phyloP scores from a whole-genome alignment of 1,284 basidiomycete genomes.

The Ustilago shanxiensis region DNA sequence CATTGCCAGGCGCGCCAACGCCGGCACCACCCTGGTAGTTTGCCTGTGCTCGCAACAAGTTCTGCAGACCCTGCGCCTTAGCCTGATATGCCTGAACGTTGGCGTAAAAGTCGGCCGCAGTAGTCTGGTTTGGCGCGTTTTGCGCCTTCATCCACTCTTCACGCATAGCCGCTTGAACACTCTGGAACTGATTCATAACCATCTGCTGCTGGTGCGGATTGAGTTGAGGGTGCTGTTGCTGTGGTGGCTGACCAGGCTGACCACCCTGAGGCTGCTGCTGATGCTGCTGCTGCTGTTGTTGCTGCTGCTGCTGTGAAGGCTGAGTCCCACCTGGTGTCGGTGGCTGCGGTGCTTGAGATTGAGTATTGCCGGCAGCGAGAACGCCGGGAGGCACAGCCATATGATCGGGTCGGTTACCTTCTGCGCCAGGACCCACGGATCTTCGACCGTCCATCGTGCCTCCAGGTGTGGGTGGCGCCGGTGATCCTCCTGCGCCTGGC shows the following conservation, averaged over 20 bases:
- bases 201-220: slow-evolving; percentile 63
- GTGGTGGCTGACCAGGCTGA: slow-evolving; percentile 32
- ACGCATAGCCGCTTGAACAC: slow-evolving; percentile 58
- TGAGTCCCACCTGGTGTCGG: slow-evolving; percentile 30
- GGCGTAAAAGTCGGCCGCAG: slow-evolving; percentile 60
- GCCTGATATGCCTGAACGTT: slow-evolving; percentile 62
- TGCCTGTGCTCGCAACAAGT: slow-evolving; percentile 54
- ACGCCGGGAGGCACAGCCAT: slow-evolving; percentile 29
- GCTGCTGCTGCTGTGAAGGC: slow-evolving; percentile 24
- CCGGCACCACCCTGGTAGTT: slow-evolving; percentile 47
- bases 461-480: slow-evolving; percentile 41
- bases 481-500: slow-evolving; percentile 38
- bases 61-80: slow-evolving; percentile 58
- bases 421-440: slow-evolving; percentile 45
- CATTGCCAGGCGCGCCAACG: slow-evolving; percentile 20
- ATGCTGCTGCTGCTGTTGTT: slow-evolving; percentile 22
- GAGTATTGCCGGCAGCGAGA: slow-evolving; percentile 26
- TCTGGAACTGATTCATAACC: slow-evolving; percentile 62
- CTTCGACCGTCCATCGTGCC: slow-evolving; percentile 45
- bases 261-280: slow-evolving; percentile 27
- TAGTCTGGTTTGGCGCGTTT: slow-evolving; percentile 56
- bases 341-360: slow-evolving; percentile 34
- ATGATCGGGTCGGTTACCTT: slow-evolving; percentile 43
- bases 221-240: slow-evolving; percentile 56
- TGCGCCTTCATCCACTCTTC: slow-evolving; percentile 66